Percentiles rank a stretch among this genome's conserved stretches.
Evolutionary conservation across 257 asterid species (phyloP).

Genomic region (Nyctanthes arbortristis): DNA sequence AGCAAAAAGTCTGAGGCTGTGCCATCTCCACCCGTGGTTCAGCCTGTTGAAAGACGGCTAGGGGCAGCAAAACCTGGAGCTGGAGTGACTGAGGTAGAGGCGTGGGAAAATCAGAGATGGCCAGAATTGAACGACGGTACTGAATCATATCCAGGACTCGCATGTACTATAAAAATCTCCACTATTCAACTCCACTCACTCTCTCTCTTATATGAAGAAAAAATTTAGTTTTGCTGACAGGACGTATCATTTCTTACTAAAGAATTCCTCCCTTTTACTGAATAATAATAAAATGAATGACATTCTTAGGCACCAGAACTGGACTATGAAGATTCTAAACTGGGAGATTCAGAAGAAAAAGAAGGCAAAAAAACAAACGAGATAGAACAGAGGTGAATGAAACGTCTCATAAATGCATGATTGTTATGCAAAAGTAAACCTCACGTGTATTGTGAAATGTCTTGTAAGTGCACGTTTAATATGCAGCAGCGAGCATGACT

Average conservation of each 20-base stretch:
- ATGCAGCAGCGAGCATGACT: too few relatives aligned
- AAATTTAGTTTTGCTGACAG: too few relatives aligned
- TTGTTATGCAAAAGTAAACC: too few relatives aligned
- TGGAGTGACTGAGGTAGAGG: slow-evolving; percentile 14
- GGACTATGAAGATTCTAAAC: slow-evolving; percentile 18
- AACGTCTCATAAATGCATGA: not conserved
- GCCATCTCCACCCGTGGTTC: slow-evolving; percentile 20
- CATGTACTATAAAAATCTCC: too few relatives aligned
- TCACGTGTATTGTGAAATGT: too few relatives aligned
- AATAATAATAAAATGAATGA: not conserved
- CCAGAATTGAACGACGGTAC: slow-evolving; percentile 20
- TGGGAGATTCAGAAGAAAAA: slow-evolving; percentile 46
- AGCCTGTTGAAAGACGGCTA: slow-evolving; percentile 14
- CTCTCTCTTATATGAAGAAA: too few relatives aligned
- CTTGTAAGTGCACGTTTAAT: too few relatives aligned
- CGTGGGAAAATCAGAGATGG: slow-evolving; percentile 26
- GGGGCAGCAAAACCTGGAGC: not conserved
- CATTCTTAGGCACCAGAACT: slow-evolving; percentile 35
- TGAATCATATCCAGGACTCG: too few relatives aligned
- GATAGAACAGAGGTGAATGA: slow-evolving; percentile 17
- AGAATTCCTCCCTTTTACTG: too few relatives aligned
- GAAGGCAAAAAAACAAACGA: slow-evolving; percentile 26
- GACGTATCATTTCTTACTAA: too few relatives aligned
- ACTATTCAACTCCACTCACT: too few relatives aligned
- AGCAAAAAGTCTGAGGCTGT: too few relatives aligned